phyloP scores from a whole-genome alignment of 2,329 filamentous ascomycete genomes.

The Hirsutella rhossiliensis region DNA sequence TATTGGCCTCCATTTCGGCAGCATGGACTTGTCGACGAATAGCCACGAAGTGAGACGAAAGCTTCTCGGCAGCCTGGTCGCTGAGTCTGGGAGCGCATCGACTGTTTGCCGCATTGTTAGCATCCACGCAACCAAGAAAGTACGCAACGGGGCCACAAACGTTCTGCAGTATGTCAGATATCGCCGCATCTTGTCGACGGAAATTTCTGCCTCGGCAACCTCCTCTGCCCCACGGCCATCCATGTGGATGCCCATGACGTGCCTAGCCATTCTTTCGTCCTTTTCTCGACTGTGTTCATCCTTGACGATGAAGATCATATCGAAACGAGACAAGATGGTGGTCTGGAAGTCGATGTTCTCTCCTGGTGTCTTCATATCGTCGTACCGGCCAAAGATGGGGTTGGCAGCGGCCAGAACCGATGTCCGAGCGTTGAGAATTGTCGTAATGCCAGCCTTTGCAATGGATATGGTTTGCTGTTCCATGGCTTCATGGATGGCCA shows the following conservation, averaged over 20 bases:
- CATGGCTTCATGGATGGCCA: constrained; percentile 99
- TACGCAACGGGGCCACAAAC: constrained; percentile 35
- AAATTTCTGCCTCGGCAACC: constrained; percentile 73
- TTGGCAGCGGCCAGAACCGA: constrained; percentile 94
- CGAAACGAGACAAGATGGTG: constrained; percentile 93
- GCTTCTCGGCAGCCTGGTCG: constrained; percentile 83
- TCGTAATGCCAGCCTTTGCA: constrained; percentile 96
- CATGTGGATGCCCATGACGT: constrained; percentile 98
- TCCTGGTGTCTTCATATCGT: constrained; percentile 92
- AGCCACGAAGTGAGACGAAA: constrained; percentile 93
- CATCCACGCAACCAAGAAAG: background rate
- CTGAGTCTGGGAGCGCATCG: constrained; percentile 88
- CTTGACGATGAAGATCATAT: constrained; percentile 99
- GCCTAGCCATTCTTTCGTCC: constrained; percentile 87
- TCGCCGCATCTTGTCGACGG: constrained; percentile 92
- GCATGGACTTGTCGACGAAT: constrained; percentile 91
- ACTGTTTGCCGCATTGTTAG: constrained; percentile 31
- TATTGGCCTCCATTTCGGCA: constrained; percentile 78
- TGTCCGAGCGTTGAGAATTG: constrained; percentile 89
- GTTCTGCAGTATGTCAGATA: constrained; percentile 97
- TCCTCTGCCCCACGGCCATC: constrained; percentile 75
- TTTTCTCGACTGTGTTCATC: constrained; percentile 85
- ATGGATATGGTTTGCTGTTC: constrained; percentile 99
- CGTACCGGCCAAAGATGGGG: constrained; percentile 94
- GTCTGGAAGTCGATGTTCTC: constrained; percentile 99